A percentile compares a stretch with the other conserved stretches of the same genome.
phyloP scores from a whole-genome alignment of 805 yeast species.

The Dipodascopsis uninucleata region DNA sequence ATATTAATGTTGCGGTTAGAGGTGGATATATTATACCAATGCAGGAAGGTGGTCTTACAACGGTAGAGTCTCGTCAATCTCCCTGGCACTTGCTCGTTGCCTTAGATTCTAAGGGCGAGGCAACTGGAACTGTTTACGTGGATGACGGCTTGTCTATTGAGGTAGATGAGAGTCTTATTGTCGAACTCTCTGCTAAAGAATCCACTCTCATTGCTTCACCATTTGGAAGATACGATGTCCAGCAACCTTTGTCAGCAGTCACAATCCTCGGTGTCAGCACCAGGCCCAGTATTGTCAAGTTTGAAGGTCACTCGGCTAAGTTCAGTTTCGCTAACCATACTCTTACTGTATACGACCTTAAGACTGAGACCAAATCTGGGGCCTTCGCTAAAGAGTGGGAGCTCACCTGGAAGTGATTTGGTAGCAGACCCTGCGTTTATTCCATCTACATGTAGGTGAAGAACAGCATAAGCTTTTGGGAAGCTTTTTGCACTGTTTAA shows the following conservation, averaged over 20 bases:
- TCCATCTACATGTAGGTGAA: background rate
- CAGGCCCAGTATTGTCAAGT: conserved; percentile 1
- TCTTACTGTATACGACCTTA: background rate
- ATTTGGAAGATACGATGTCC: background rate
- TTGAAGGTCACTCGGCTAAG: background rate
- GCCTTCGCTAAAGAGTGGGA: background rate
- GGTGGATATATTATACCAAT: conserved; percentile 63
- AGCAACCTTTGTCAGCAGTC: conserved; percentile 6
- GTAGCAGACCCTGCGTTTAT: background rate
- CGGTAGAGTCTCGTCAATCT: conserved; percentile 66
- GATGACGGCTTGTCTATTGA: conserved; percentile 67
- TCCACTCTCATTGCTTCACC: background rate
- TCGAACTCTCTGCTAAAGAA: conserved; percentile 1
- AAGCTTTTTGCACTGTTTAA: background rate
- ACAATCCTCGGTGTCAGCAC: conserved; percentile 10
- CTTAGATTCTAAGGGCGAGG: conserved; percentile 43
- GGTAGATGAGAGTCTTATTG: background rate
- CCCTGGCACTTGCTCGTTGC: conserved; percentile 67
- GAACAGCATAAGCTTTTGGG: background rate
- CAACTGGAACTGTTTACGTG: conserved; percentile 53
- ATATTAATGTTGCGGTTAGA: conserved; percentile 58
- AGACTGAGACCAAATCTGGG: background rate
- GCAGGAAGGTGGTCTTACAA: conserved; percentile 48
- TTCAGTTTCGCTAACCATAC: background rate
- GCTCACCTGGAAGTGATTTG: background rate